phyloP scores from a whole-genome alignment of 805 yeast species.

The Saturnispora diversa region DNA sequence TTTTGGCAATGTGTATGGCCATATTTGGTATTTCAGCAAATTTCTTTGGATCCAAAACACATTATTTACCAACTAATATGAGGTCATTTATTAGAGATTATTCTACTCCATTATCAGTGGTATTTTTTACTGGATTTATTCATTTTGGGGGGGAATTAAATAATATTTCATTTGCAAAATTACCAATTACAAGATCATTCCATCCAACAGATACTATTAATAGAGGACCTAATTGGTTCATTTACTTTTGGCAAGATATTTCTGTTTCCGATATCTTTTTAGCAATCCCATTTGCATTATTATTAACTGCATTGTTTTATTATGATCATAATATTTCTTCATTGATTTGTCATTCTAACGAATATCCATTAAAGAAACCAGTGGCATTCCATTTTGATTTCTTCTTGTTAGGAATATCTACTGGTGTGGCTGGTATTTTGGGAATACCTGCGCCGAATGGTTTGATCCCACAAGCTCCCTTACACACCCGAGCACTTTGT shows the following conservation, averaged over 20 bases:
- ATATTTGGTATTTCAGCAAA: constrained; percentile 61
- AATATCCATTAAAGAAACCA: constrained; percentile 77
- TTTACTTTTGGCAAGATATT: constrained; percentile 63
- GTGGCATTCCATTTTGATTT: constrained; percentile 92
- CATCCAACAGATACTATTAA: constrained; percentile 51
- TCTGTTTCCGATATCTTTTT: constrained; percentile 70
- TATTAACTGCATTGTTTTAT: constrained; percentile 77
- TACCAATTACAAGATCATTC: constrained; percentile 68
- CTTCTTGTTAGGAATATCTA: constrained; percentile 71
- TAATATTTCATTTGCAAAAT: constrained; percentile 45
- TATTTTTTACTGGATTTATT: constrained; percentile 88
- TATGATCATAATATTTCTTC: constrained; percentile 96
- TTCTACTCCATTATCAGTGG: constrained; percentile 72
- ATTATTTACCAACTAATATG: constrained; percentile 48
- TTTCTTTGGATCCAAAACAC: constrained; percentile 52
- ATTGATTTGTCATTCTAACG: constrained; percentile 79
- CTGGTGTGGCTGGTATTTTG: constrained; percentile 77
- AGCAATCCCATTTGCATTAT: constrained; percentile 87
- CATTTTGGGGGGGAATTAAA: constrained; percentile 78
- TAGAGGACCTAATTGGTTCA: constrained; percentile 63
- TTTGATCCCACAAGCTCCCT: constrained; percentile 91
- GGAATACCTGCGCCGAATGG: constrained; percentile 98
- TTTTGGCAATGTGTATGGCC: constrained; percentile 67
- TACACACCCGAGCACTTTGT: constrained; percentile 75
- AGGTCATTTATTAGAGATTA: constrained; percentile 78